phyloP scores from a whole-genome alignment of 2,329 filamentous ascomycete species.

The Xylariaceae sp. region DNA sequence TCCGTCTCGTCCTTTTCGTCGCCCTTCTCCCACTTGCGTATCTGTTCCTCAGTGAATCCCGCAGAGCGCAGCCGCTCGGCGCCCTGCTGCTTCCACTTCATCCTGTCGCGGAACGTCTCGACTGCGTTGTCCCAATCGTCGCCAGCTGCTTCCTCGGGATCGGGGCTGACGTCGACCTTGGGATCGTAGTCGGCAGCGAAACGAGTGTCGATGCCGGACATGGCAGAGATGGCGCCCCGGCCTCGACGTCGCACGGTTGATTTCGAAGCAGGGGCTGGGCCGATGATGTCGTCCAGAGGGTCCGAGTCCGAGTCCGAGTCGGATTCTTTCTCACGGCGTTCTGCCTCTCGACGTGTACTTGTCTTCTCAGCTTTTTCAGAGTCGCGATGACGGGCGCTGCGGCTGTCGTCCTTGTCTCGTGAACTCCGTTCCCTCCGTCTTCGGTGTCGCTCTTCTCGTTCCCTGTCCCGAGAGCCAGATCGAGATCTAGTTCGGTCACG shows the following conservation, averaged over 20 bases:
- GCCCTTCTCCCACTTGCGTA: conserved; percentile 65
- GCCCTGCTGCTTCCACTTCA: conserved; percentile 69
- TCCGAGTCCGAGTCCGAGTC: conserved; percentile 63
- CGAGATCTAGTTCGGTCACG: not conserved
- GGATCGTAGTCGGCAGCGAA: conserved; percentile 65
- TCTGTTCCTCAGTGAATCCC: conserved; percentile 71
- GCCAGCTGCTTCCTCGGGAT: conserved; percentile 36
- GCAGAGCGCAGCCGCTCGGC: conserved; percentile 70
- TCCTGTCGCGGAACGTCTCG: conserved; percentile 73
- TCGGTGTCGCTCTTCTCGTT: not conserved
- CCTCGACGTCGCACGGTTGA: conserved; percentile 54
- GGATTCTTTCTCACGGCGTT: conserved; percentile 23
- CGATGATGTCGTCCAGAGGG: conserved; percentile 69
- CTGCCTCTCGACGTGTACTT: not conserved
- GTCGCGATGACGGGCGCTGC: conserved; percentile 1
- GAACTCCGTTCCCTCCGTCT: not conserved
- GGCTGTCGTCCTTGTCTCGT: conserved; percentile 4
- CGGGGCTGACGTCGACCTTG: conserved; percentile 47
- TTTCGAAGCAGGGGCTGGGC: conserved; percentile 56
- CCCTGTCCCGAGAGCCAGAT: not conserved
- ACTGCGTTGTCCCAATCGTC: conserved; percentile 77
- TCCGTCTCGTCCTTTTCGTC: conserved; percentile 57
- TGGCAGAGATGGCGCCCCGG: conserved; percentile 57
- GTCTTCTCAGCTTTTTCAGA: not conserved
- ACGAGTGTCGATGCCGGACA: conserved; percentile 69